phyloP scores from a whole-genome alignment of 1,139 yeast species.

The Geotrichum candidum region DNA sequence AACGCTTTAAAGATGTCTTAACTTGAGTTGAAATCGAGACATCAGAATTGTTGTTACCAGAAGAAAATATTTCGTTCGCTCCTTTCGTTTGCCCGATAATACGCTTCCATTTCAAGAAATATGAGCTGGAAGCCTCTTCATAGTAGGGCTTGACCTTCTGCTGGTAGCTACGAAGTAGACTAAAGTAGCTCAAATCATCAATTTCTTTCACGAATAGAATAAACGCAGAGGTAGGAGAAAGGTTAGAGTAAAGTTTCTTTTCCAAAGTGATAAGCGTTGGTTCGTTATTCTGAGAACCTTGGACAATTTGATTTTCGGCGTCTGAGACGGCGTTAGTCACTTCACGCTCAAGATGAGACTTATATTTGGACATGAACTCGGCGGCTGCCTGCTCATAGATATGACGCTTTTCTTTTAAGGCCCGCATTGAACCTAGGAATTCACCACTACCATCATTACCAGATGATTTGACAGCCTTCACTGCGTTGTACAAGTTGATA shows the following conservation, averaged over 20 bases:
- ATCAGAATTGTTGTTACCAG: conserved; percentile 1
- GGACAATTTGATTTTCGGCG: conserved; percentile 19
- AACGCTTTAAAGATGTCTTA: conserved; percentile 28
- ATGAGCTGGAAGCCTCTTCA: conserved; percentile 28
- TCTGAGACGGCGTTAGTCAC: conserved; percentile 34
- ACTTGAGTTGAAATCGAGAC: conserved; percentile 16
- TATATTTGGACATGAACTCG: conserved; percentile 49
- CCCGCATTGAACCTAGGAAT: conserved; percentile 63
- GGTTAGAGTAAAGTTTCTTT: conserved; percentile 19
- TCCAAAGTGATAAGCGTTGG: conserved; percentile 23
- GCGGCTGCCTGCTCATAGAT: conserved; percentile 55
- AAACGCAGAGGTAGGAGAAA: conserved; percentile 55
- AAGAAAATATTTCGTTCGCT: conserved; percentile 2
- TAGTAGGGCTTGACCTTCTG: conserved; percentile 27
- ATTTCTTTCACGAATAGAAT: conserved; percentile 61
- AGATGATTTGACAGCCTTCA: conserved; percentile 31
- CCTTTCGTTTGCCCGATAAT: conserved; percentile 7
- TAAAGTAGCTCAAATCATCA: conserved; percentile 37
- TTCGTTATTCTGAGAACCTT: conserved; percentile 17
- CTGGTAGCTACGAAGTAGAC: conserved; percentile 36
- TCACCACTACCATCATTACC: conserved; percentile 36
- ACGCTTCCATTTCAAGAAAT: conserved; percentile 31
- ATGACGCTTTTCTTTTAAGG: conserved; percentile 61
- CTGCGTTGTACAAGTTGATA: conserved; percentile 56
- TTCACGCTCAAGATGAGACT: conserved; percentile 41